phyloP scores from a whole-genome alignment of 495 filamentous ascomycete species.

The Penicillium canariense region DNA sequence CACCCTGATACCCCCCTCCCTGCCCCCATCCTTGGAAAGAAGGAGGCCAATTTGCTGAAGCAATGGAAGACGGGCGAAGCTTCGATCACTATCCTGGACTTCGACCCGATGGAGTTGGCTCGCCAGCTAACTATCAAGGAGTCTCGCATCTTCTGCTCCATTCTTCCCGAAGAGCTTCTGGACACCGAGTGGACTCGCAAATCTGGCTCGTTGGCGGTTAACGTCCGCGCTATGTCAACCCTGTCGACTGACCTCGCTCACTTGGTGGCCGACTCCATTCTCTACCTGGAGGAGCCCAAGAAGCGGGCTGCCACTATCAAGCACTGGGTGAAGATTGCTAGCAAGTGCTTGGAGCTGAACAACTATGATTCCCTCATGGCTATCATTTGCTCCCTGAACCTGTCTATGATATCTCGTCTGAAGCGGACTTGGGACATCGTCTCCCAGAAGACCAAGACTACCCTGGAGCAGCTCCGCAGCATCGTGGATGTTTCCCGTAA shows the following conservation, averaged over 20 bases:
- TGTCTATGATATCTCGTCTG: slow-evolving; percentile 86
- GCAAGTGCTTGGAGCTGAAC: slow-evolving; percentile 80
- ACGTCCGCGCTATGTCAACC: slow-evolving; percentile 91
- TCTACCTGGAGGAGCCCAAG: slow-evolving; percentile 82
- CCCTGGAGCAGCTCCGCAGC: slow-evolving; percentile 70
- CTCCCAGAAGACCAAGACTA: slow-evolving; percentile 77
- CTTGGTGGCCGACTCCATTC: slow-evolving; percentile 92
- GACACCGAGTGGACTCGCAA: slow-evolving; percentile 92
- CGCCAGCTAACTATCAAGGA: slow-evolving; percentile 93
- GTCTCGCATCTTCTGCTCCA: slow-evolving; percentile 88
- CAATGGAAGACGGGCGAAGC: slow-evolving; percentile 70
- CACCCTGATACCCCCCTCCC: slow-evolving; percentile 70
- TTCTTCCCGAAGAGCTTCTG: slow-evolving; percentile 90
- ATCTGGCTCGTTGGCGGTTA: slow-evolving; percentile 72
- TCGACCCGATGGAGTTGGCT: slow-evolving; percentile 89
- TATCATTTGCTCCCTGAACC: slow-evolving; percentile 89
- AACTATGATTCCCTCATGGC: slow-evolving; percentile 98
- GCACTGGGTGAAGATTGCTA: slow-evolving; percentile 96
- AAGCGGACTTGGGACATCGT: slow-evolving; percentile 92
- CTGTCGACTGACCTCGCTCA: slow-evolving; percentile 89
- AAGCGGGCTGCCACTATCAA: slow-evolving; percentile 89
- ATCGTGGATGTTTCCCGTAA: slow-evolving; percentile 90
- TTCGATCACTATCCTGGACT: slow-evolving; percentile 78
- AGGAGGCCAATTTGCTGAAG: slow-evolving; percentile 69
- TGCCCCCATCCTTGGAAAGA: slow-evolving; percentile 65